Base-by-base conservation (phyloP, 805 yeast genomes). In the Hermanozyma aechmeae region DNA sequence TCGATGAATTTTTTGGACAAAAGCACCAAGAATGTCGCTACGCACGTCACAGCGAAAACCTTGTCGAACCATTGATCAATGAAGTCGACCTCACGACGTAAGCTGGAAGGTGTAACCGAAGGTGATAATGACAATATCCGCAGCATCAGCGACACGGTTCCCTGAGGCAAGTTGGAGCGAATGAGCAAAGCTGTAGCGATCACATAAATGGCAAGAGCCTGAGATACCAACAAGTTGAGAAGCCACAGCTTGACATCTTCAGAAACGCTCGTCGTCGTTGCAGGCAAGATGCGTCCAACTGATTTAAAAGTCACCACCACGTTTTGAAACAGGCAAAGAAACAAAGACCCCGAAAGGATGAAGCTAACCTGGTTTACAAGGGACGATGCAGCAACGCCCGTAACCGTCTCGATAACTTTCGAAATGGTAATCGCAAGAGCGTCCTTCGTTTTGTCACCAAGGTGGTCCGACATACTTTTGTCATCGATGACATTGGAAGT, bases 291-390 rank as follows among this genome's bases (percentile, higher is more conserved):
- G 20, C 47, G 42, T 7, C 56, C 50, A 11, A 78, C 51, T 19
- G 78, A 76, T 24, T 71, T 65, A 33, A 79, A 67, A 0, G 87
- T 77, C 23, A 66, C 54, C 27, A 67, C 49, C 1, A 79, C 86
- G 31, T 77, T 77, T 15, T 79, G 74, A 40, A 79, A 65, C 1
- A 84, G 75, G 33, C 79, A 67, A 1, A 71, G 43, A 40, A 79
- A 79, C 29, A 79, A 56, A 11, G 68, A 62, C 8, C 78, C 73
- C 1, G 83, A 73, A 11, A 79, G 45, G 3, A 73, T 37, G 33
- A 79, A 63, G 25, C 71, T 58, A 23, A 71, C 51, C 40, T 61
- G 68, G 32, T 61, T 62, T 15, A 65, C 55, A 35, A 68, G 46
- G 36, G 56, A 64, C 2, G 60, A 54, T 37, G 57, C 63, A 9